Conservation (phyloP, 257 asterid species). For the Mentha longifolia region DNA sequence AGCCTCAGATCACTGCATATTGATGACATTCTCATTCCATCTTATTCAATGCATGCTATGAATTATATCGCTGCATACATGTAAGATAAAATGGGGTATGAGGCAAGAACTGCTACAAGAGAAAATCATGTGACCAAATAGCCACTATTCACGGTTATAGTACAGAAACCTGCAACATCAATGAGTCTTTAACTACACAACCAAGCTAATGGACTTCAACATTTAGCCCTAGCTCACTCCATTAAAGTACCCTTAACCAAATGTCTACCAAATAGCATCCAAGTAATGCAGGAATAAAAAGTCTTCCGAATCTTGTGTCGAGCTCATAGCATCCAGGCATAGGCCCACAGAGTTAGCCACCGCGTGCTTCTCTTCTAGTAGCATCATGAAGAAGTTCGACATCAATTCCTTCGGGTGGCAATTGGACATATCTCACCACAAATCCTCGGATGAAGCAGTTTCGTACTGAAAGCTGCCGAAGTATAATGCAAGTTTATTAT, state of each 20-base stretch:
- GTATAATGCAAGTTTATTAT: not conserved
- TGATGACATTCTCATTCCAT: no score
- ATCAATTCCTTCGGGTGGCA: conserved; percentile 98
- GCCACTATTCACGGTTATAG: conserved; percentile 6
- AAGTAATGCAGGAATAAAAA: conserved; percentile 18
- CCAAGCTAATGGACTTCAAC: conserved; percentile 13
- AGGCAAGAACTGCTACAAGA: conserved; percentile 5
- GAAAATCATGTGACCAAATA: conserved; percentile 5
- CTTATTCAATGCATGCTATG: no score
- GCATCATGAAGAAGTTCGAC: conserved; percentile 96
- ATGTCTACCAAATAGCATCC: conserved; percentile 24
- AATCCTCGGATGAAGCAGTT: conserved; percentile 99
- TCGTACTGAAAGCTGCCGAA: conserved; percentile 85
- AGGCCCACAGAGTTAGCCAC: conserved; percentile 49
- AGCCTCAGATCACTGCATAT: no score
- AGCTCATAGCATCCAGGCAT: not conserved
- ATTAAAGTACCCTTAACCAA: conserved; percentile 13
- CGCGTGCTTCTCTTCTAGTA: conserved; percentile 96
- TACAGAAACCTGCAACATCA: conserved; percentile 26
- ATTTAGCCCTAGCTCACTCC: conserved; percentile 12
- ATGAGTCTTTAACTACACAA: conserved; percentile 21
- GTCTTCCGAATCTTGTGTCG: conserved; percentile 17
- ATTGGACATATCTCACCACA: conserved; percentile 92
- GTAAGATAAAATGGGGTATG: no score
- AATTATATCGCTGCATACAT: no score